Evolutionary conservation across 1,284 basidiomycete species (phyloP).

Genomic region (Somion occarium): DNA sequence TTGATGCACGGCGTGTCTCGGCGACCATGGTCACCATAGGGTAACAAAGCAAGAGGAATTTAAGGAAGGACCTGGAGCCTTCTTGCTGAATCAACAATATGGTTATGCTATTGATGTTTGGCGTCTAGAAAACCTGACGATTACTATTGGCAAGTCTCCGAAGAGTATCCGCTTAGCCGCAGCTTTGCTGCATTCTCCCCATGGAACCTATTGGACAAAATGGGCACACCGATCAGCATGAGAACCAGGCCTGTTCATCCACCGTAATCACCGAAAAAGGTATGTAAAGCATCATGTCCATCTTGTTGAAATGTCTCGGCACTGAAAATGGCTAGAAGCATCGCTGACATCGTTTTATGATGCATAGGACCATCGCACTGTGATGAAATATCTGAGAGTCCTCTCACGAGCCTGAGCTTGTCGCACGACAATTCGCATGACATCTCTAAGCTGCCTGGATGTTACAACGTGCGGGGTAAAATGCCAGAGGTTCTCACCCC

Average conservation of each 20-base stretch:
- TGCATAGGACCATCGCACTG: too few relatives aligned
- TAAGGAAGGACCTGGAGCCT: too few relatives aligned
- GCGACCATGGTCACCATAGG: too few relatives aligned
- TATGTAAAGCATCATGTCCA: background rate
- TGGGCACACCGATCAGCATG: constrained; percentile 1
- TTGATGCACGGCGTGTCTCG: too few relatives aligned
- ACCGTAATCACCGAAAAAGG: constrained; percentile 6
- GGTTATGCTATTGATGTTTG: too few relatives aligned
- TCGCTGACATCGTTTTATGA: too few relatives aligned
- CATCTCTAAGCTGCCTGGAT: background rate
- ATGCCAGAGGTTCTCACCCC: background rate
- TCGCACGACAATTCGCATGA: background rate
- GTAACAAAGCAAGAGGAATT: too few relatives aligned
- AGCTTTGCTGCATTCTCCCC: background rate
- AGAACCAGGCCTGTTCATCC: background rate
- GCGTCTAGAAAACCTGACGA: background rate
- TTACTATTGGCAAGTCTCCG: background rate
- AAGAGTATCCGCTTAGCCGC: background rate
- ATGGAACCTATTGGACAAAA: background rate
- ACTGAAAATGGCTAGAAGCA: too few relatives aligned
- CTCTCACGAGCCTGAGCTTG: background rate
- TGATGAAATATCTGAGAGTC: background rate
- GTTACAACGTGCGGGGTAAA: background rate
- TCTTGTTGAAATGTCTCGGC: background rate
- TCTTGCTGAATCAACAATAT: too few relatives aligned